phyloP scores from a whole-genome alignment of 306 rosid species.

The Rosa lucieae region DNA sequence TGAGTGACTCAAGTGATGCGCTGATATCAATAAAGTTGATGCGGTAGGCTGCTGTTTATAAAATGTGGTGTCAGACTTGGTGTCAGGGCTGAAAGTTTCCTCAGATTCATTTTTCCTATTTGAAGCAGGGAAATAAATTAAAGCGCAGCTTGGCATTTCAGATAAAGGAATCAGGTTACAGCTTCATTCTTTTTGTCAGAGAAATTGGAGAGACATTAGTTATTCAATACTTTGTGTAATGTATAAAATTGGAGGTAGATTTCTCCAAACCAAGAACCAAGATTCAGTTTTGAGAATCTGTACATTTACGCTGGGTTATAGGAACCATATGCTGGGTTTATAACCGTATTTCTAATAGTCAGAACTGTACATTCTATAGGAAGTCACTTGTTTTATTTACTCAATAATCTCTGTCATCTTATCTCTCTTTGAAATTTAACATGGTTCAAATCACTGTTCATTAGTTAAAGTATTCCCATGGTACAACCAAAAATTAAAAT shows the following conservation, averaged over 20 bases:
- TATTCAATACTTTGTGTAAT: background rate
- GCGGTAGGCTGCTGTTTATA: background rate
- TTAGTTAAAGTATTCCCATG: too few species aligned
- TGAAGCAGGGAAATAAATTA: slow-evolving; percentile 10
- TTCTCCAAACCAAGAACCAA: background rate
- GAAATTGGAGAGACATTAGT: background rate
- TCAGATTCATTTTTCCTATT: background rate
- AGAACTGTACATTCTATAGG: background rate
- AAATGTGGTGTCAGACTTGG: background rate
- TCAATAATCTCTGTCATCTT: background rate
- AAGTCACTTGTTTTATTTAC: background rate
- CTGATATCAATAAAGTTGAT: background rate
- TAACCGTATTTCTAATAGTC: background rate
- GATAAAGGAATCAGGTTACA: background rate
- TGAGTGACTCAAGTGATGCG: background rate
- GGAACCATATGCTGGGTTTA: background rate
- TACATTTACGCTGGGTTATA: background rate
- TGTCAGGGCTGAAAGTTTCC: slow-evolving; percentile 3
- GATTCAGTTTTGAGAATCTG: background rate
- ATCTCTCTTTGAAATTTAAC: too few species aligned
- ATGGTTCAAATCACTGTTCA: too few species aligned
- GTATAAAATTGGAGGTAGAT: background rate
- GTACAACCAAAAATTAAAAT: too few species aligned
- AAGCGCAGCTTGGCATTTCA: background rate
- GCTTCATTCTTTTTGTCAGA: background rate